These are phyloP conservation scores for Cadophora sp. DNA, from an alignment of 2,329 filamentous ascomycete genomes.

Conservation along the genomic window DNA sequence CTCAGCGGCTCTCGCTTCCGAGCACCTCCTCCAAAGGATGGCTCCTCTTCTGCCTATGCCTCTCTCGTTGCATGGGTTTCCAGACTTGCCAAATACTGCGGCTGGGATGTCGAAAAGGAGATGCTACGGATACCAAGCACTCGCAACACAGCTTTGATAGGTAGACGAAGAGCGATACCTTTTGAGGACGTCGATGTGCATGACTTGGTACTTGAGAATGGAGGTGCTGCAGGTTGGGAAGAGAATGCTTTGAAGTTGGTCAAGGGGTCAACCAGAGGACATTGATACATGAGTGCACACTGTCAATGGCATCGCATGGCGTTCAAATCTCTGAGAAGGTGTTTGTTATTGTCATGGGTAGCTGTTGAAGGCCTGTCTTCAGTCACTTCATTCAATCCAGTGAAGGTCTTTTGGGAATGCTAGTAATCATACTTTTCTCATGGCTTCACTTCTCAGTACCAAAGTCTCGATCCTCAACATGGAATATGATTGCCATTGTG, in stretches of 20 bases:
- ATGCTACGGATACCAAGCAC: slow-evolving; percentile 92
- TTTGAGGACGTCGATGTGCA: slow-evolving; percentile 49
- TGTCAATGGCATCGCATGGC: too few relatives aligned
- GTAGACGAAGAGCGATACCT: slow-evolving; percentile 53
- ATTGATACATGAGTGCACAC: slow-evolving; percentile 28
- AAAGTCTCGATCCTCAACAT: too few relatives aligned
- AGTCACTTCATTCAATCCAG: too few relatives aligned
- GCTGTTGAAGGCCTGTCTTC: too few relatives aligned
- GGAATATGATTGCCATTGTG: too few relatives aligned
- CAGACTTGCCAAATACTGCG: slow-evolving; percentile 72
- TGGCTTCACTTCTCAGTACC: too few relatives aligned
- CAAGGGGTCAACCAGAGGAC: slow-evolving; percentile 49
- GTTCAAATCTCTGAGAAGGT: too few relatives aligned
- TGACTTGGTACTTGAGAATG: slow-evolving; percentile 56
- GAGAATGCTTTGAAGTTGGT: slow-evolving; percentile 69
- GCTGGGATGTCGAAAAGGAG: slow-evolving; percentile 80
- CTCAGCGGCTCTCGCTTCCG: slow-evolving; percentile 79
- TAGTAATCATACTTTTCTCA: too few relatives aligned
- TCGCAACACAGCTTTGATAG: slow-evolving; percentile 82
- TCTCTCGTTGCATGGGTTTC: slow-evolving; percentile 82
- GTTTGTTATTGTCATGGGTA: neutral
- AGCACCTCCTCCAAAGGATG: slow-evolving; percentile 58
- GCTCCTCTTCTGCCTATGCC: slow-evolving; percentile 74
- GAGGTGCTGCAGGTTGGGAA: slow-evolving; percentile 62
- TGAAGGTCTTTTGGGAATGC: too few relatives aligned